Conservation (phyloP, 345 rosid genomes). For the Euphorbia tirucalli region DNA sequence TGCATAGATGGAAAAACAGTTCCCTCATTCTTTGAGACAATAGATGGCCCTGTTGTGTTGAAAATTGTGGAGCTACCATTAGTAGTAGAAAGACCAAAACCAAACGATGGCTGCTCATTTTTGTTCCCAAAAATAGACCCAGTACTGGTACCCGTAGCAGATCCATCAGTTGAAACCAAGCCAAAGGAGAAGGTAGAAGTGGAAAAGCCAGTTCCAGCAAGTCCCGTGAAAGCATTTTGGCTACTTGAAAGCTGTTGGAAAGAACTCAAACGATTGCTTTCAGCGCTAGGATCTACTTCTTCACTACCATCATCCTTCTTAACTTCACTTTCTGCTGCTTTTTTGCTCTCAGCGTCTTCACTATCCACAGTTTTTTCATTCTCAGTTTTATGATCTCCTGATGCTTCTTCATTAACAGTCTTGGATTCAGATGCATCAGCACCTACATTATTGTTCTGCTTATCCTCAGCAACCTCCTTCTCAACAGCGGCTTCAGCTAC, state of each 20-base stretch:
- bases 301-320: slow-evolving; percentile 37
- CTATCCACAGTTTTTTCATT: slow-evolving; percentile 7
- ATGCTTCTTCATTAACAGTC: slow-evolving; percentile 33
- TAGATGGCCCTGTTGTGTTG: slow-evolving; percentile 42
- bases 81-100: slow-evolving; percentile 47
- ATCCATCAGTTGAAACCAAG: slow-evolving; percentile 47
- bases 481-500: slow-evolving; percentile 22
- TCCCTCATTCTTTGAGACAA: slow-evolving; percentile 58
- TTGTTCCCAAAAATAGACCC: slow-evolving; percentile 46
- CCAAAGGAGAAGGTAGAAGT: slow-evolving; percentile 69
- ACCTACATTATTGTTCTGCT: slow-evolving; percentile 21
- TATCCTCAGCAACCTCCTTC: slow-evolving; percentile 27
- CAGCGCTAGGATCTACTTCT: slow-evolving; percentile 44
- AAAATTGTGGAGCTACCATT: slow-evolving; percentile 67
- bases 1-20: slow-evolving; percentile 63
- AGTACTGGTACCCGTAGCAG: slow-evolving; percentile 36
- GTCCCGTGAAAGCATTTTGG: slow-evolving; percentile 92
- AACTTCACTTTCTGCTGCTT: slow-evolving; percentile 21
- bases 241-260: slow-evolving; percentile 93
- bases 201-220: slow-evolving; percentile 86
- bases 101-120: slow-evolving; percentile 42
- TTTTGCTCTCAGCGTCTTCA: slow-evolving; percentile 5
- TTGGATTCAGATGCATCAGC: slow-evolving; percentile 42
- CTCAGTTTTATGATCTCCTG: slow-evolving; percentile 34
- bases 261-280: slow-evolving; percentile 57